Base-by-base conservation (phyloP, 352 stramenopile genomes). In the Globisporangium uncinulatum region DNA sequence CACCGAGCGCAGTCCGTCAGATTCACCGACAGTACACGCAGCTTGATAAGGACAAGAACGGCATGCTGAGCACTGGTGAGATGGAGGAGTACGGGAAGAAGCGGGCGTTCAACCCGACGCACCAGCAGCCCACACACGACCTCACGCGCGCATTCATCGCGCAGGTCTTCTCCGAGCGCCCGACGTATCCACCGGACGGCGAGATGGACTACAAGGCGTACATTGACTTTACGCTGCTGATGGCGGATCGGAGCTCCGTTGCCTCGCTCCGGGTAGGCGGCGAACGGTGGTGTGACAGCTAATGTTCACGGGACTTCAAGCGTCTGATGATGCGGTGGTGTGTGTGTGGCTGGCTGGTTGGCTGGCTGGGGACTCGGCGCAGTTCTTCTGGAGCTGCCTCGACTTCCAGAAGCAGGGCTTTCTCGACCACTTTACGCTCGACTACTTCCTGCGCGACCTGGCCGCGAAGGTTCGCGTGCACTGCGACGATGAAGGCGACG, bases 311-410 rank as follows among this genome's bases (percentile, higher is more conserved):
- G n/a, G 19, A 37, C 41, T 60, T 13, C 6, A 17, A 31, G 20
- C 3, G n/a, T 32, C 45, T n/a, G n/a, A 29, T 32, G 36, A n/a
- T 34, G 42, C 24, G 54, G 5, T 41, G n/a, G 14, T 48, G 32
- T 34, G 13, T 41, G 32, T 19, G 13, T 42, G 21, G 15, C 19
- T 48, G 4, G 4, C 17, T 45, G 39, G 21, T 5, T 36, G 34
- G 34, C 34, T 39, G 34, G 34, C 34, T 39, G 7, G 34, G 34
- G 34, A n/a, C 6, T 45, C 15, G 8, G 41, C 41, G 15, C 43
- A 89, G 79, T 87, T 87, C 56, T 80, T 87, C 49, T 89, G 77
- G 73, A 67, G 54, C 20, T 66, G 86, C n/a, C 69, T 89, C 9
- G 77, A 89, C 53, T 70, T 86, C 46, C 76, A 86, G 7, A 86